Conservation (phyloP, 2,329 filamentous ascomycete genomes). For the Tolypocladium tropicale region DNA sequence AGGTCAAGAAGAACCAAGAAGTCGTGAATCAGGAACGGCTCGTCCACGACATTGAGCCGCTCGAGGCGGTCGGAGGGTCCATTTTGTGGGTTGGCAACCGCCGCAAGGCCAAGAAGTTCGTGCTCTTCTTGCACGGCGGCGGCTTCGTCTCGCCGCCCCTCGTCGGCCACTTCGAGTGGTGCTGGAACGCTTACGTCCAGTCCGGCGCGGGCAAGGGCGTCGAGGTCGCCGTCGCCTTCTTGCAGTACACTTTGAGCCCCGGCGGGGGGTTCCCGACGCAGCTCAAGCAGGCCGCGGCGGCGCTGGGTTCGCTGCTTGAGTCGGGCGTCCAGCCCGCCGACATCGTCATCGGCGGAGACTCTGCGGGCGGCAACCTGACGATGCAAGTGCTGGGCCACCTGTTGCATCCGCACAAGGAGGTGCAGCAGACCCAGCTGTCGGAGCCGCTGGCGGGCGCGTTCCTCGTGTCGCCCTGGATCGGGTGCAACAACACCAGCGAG, state of each 20-base stretch:
- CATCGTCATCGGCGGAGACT: constrained; percentile 25
- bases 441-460: constrained; percentile 19
- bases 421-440: constrained; percentile 10
- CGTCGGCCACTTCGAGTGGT: constrained; percentile 15
- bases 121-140: constrained; percentile 19
- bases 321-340: constrained; percentile 18
- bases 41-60: constrained; percentile 8
- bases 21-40: constrained; percentile 6
- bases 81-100: constrained; percentile 18
- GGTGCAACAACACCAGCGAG: constrained; percentile 5
- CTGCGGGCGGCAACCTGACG: constrained; percentile 24
- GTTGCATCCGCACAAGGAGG: constrained; percentile 17
- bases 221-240: constrained; percentile 19
- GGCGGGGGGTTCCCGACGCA: constrained; percentile 19
- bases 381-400: constrained; percentile 21
- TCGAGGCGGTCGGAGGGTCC: constrained; percentile 7
- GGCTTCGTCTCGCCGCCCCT: constrained; percentile 12
- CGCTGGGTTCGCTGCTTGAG: constrained; percentile 17
- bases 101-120: constrained; percentile 14
- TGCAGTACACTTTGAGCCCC: constrained; percentile 24
- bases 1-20: constrained; percentile 4
- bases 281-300: constrained; percentile 19
- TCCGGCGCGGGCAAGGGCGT: constrained; percentile 8
- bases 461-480: constrained; percentile 22
- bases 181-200: constrained; percentile 15